A percentile compares a stretch with the other conserved stretches of the same genome.
Conservation (phyloP, 139 green algal genomes). For the Ettlia oleoabundans region DNA sequence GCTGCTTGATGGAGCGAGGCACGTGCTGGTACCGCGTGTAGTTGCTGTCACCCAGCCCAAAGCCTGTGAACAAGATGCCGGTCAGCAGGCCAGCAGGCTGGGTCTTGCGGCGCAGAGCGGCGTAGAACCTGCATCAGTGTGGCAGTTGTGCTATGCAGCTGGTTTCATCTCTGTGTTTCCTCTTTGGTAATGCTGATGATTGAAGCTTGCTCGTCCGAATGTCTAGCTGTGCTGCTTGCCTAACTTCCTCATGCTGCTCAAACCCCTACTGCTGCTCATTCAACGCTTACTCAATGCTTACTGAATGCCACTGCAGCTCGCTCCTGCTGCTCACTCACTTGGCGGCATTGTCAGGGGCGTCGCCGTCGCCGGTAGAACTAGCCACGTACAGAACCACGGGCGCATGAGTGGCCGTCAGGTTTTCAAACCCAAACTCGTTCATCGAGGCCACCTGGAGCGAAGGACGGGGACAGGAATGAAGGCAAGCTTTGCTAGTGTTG, state of each 20-base stretch:
- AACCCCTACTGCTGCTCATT: too few species aligned
- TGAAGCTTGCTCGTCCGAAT: too few species aligned
- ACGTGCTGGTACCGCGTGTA: slow-evolving; percentile 96
- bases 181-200: too few species aligned
- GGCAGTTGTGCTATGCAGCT: not conserved
- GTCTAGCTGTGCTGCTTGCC: too few species aligned
- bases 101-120: slow-evolving; percentile 59
- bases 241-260: too few species aligned
- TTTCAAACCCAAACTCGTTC: slow-evolving; percentile 80
- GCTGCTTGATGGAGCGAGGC: slow-evolving; percentile 67
- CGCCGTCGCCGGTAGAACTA: slow-evolving; percentile 88
- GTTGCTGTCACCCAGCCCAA: slow-evolving; percentile 97
- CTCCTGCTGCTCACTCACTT: slow-evolving; percentile 8
- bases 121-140: slow-evolving; percentile 57
- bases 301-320: not conserved
- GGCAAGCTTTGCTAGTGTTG: too few species aligned
- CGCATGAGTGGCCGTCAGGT: slow-evolving; percentile 48
- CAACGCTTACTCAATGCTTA: too few species aligned
- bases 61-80: slow-evolving; percentile 82
- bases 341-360: slow-evolving; percentile 92
- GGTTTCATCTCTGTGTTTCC: too few species aligned
- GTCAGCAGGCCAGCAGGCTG: not conserved
- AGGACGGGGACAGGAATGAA: not conserved
- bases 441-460: slow-evolving; percentile 58
- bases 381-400: slow-evolving; percentile 67